These are phyloP conservation scores for Geranium rotundifolium DNA, from an alignment of 345 rosid genomes.

Conservation along the genomic window DNA sequence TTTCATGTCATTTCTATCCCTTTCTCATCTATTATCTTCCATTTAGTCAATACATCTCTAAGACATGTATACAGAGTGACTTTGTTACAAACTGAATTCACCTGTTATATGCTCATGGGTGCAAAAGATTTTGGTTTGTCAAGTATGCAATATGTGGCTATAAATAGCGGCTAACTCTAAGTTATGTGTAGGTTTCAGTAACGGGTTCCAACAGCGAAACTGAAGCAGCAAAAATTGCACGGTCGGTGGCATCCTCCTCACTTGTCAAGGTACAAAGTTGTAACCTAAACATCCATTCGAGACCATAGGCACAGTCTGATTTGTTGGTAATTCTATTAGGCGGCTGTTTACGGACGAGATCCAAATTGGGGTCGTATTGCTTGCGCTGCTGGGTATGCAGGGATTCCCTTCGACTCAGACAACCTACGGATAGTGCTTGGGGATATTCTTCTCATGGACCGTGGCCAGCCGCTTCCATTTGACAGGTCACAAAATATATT, in stretches of 20 bases:
- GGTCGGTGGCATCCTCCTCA: slow-evolving; percentile 86
- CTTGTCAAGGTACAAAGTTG: slow-evolving; percentile 62
- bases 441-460: slow-evolving; percentile 74
- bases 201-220: slow-evolving; percentile 58
- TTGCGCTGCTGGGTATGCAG: slow-evolving; percentile 88
- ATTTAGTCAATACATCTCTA: too few species aligned
- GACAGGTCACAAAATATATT: slow-evolving; percentile 40
- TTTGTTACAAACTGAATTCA: too few species aligned
- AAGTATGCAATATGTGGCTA: too few species aligned
- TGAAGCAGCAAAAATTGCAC: slow-evolving; percentile 84
- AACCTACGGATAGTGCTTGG: slow-evolving; percentile 60
- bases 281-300: slow-evolving; percentile 7
- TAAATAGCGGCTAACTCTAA: neutral
- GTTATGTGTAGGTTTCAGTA: slow-evolving; percentile 50
- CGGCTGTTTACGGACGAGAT: slow-evolving; percentile 92
- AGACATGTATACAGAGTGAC: too few species aligned
- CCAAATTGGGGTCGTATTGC: slow-evolving; percentile 98
- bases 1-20: too few species aligned
- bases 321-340: slow-evolving; percentile 31
- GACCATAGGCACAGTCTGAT: slow-evolving; percentile 12
- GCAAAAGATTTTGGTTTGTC: too few species aligned
- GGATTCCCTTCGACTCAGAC: slow-evolving; percentile 48
- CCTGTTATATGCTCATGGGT: too few species aligned
- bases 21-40: too few species aligned
- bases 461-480: slow-evolving; percentile 80